Evolutionary conservation across 441 rosid genomes (phyloP).

Genomic region (Pelargonium australe): DNA sequence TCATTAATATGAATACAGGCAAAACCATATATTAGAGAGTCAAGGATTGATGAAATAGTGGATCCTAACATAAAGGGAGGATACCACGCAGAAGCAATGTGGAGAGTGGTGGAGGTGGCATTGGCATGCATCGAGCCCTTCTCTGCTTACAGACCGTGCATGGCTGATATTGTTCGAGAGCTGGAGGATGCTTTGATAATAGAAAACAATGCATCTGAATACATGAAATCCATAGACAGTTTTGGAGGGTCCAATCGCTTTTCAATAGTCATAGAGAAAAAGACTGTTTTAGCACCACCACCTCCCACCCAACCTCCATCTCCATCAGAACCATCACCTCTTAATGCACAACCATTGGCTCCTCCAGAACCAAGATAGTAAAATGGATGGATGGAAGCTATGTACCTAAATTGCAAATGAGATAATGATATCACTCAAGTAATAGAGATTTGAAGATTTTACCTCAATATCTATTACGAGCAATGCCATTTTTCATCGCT

Average conservation of each 20-base stretch:
- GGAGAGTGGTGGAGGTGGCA: slow-evolving; percentile 77
- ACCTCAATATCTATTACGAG: no score
- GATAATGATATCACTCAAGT: not conserved
- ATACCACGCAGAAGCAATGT: slow-evolving; percentile 74
- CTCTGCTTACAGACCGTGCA: slow-evolving; percentile 57
- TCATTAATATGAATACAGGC: slow-evolving; percentile 38
- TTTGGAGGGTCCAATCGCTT: slow-evolving; percentile 57
- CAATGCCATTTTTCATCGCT: no score
- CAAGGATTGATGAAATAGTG: slow-evolving; percentile 67
- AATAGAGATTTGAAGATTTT: not conserved
- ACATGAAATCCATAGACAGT: slow-evolving; percentile 74
- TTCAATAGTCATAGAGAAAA: slow-evolving; percentile 46
- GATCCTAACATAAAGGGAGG: slow-evolving; percentile 60
- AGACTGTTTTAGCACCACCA: slow-evolving; percentile 31
- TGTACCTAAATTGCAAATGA: slow-evolving; percentile 7
- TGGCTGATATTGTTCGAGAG: slow-evolving; percentile 60
- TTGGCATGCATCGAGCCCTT: slow-evolving; percentile 58
- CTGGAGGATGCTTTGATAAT: slow-evolving; percentile 68
- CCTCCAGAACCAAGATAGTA: slow-evolving; percentile 56
- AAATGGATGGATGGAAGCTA: slow-evolving; percentile 14
- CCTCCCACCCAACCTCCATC: slow-evolving; percentile 23
- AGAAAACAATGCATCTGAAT: slow-evolving; percentile 79
- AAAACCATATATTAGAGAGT: slow-evolving; percentile 56
- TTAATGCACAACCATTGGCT: slow-evolving; percentile 39
- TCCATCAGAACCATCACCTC: slow-evolving; percentile 41